Evolutionary conservation across 176 grass and related monocot species (phyloP), one percentile per base, ranked within the genome.

Genomic region (Tillandsia leiboldiana): DNA sequence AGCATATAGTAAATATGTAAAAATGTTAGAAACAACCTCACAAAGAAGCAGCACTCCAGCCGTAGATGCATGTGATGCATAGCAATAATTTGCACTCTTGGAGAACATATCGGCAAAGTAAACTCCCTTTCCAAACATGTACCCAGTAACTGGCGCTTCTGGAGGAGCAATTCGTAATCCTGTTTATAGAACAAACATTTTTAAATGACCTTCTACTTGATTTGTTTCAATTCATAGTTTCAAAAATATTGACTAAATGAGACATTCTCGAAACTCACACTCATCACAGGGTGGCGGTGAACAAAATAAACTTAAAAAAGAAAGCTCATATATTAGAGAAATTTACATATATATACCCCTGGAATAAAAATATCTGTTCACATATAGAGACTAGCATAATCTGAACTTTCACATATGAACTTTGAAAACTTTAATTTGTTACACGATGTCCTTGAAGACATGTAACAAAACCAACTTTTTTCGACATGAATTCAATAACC

Each of bases 51-150:
- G 76, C 53, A 96, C 92, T 73, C 92, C 92, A 57, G 89, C 86
- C 78, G 76, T 96, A 77, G 64, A 89, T 51, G 71, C 50, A 14
- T 69, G 62, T 71, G 92, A 87, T 72, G 86, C 86, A 42, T 56
- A 92, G 29, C 92, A 96, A 75, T 96, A 96, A 76, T 92, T 96
- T 80, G 92, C 92, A 77, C 92, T 96, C 84, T 96, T 96, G 14
- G 92, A 96, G 64, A 96, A 92, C 92, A 92, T 92, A 76, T 96
- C 88, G 49, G 92, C 92, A 69, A 92, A 96, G 76, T 96, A 96
- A 67, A 92, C 76, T 15, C 88, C 92, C 53, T 92, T 96, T 63
- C 88, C 92, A 69, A 96, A 96, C 92, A 96, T 96, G 81, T 96
- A 96, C 61, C 88, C 88, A 65, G 68, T 96, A 51, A 83, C 86